Percentiles rank a stretch among this genome's conserved stretches.
Evolutionary conservation across 495 filamentous ascomycete species (phyloP).

Genomic region (Penicillium riverlandense): DNA sequence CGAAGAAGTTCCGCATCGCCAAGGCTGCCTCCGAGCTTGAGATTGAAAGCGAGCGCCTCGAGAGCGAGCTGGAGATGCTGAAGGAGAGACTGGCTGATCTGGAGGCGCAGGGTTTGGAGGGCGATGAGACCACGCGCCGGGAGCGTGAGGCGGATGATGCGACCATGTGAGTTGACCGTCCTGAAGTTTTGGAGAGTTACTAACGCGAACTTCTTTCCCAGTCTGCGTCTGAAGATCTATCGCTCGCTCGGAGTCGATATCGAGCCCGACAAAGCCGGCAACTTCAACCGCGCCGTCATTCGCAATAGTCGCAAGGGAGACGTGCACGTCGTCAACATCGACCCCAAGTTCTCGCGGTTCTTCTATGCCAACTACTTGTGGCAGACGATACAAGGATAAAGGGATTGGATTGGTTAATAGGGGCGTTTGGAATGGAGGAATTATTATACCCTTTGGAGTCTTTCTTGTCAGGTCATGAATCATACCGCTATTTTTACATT

Average conservation of each 20-base stretch:
- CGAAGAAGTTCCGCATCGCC: slow-evolving; percentile 88
- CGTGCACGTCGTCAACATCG: slow-evolving; percentile 90
- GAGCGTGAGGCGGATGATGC: slow-evolving; percentile 58
- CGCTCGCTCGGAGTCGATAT: slow-evolving; percentile 85
- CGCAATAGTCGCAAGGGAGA: slow-evolving; percentile 83
- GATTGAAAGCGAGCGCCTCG: slow-evolving; percentile 82
- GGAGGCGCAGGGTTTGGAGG: slow-evolving; percentile 71
- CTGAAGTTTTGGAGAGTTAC: neutral
- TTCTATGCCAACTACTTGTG: slow-evolving; percentile 98
- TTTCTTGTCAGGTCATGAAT: slow-evolving; percentile 4
- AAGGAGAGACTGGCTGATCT: slow-evolving; percentile 70
- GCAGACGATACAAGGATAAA: slow-evolving; percentile 61
- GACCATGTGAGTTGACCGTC: slow-evolving; percentile 34
- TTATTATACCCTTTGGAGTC: slow-evolving; percentile 17
- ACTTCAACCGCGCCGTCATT: slow-evolving; percentile 80
- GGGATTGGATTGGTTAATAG: neutral
- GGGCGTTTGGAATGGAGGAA: slow-evolving; percentile 4
- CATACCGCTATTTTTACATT: slow-evolving; percentile 1
- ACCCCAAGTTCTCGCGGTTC: slow-evolving; percentile 80
- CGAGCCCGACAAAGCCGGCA: slow-evolving; percentile 71
- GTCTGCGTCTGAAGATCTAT: slow-evolving; percentile 83
- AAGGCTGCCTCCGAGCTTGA: slow-evolving; percentile 84
- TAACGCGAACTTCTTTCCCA: slow-evolving; percentile 16
- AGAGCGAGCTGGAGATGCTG: slow-evolving; percentile 71
- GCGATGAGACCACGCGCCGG: slow-evolving; percentile 45